Evolutionary conservation across 345 rosid genomes (phyloP), one percentile per base, ranked within the genome.

Genomic region (Leavenworthia alabamica): DNA sequence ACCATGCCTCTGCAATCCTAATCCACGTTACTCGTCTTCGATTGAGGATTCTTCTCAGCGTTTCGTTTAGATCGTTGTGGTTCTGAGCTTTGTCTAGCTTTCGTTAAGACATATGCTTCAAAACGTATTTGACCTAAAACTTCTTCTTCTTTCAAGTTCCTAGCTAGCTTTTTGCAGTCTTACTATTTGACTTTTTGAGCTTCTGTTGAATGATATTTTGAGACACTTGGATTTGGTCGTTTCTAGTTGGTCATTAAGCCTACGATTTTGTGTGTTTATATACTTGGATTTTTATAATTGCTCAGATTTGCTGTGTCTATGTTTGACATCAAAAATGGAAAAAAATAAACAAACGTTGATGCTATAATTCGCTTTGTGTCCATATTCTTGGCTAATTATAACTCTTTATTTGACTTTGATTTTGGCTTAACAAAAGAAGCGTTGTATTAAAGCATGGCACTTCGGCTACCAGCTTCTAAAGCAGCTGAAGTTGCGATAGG

Each of bases 401-500:
- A 3, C 8, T 41, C 5, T 11, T 33, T 44, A 13, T 36, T 48
- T 67, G 52, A 20, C 20, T 54, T 51, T 8, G 24, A n/a, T 57
- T 28, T 47, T 23, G 37, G 28, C 6, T 24, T 4, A 26, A 22
- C 3, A 7, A 13, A 39, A 51, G 67, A 36, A 70, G 78, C 66
- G 45, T 73, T 78, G 77, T 26, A 51, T 19, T 72, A 79, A 82
- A 68, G 64, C 62, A 88, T 90, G 97, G 96, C 91, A 29, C 89
- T 73, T 53, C 79, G 79, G 75, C 74, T 77, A 54, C 66, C 89
- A 27, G 86, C 94, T 75, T 70, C 74, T 3, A 73, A 84, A 78
- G 99, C 96, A 53, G 97, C 99, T 55, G 82, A 84, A 78, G 70
- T 83, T 75, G 97, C 99, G 47, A 87, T 89, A 22, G 83, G 76